Base-by-base conservation (phyloP, 1,284 basidiomycete species). In the Laetiporus sulphureus region DNA sequence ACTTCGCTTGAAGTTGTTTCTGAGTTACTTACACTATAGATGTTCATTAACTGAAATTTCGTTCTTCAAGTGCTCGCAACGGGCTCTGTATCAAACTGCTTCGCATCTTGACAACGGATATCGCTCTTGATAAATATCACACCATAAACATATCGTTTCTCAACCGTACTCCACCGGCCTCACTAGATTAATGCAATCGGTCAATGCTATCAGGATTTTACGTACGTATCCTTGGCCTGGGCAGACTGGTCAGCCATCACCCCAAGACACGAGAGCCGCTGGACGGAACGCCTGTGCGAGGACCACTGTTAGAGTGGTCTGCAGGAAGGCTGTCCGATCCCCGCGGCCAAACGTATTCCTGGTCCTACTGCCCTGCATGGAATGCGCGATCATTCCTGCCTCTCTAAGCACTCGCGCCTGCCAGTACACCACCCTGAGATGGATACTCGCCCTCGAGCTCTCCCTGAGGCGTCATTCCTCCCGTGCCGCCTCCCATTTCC, bases 371-470 rank as follows among this genome's bases (percentile, higher is more conserved):
- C 4, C 42, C 40, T 7, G 41, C 24, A 5, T 41, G 38, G 46
- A 50, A 48, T 21, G 46, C 46, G n/a, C 42, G 39, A 24, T 45
- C 38, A 29, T 48, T 52, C 23, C 30, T 15, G 11, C 38, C 41
- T n/a, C 32, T 33, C n/a, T 37, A 24, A 5, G 33, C 11, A 10
- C 15, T 24, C 12, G 20, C 31, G 18, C 39, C 30, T 7, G 19
- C 18, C 4, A 16, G 6, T n/a, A 21, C 15, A n/a, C 32, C 40
- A 8, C 35, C 20, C 33, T 41, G 32, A 3, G 21, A 19, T 5
- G 22, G 32, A 23, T 41, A 36, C n/a, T 29, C 11, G 3, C 37
- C 36, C 32, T 44, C 16, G 22, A 23, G 35, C 21, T 32, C 31
- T 5, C 37, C 42, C 31, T 46, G 44, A 16, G 29, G 29, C 29